phyloP scores from a whole-genome alignment of 768 basidiomycete species.

The Naganishia onofrii region DNA sequence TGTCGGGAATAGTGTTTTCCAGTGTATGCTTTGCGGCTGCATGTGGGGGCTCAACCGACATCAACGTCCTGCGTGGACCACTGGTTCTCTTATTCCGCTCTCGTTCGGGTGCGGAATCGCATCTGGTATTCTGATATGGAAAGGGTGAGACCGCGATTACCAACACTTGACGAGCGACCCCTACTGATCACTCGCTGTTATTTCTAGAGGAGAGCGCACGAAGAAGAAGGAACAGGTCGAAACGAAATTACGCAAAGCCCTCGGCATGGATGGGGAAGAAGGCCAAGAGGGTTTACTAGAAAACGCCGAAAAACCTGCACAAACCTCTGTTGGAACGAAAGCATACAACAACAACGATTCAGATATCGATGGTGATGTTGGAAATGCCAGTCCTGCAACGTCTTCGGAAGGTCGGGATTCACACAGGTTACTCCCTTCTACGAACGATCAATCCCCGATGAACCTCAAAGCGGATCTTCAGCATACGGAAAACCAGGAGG shows the following conservation, averaged over 20 bases:
- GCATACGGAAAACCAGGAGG: neutral
- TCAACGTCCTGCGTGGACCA: conserved; percentile 54
- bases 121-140: conserved; percentile 70
- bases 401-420: conserved; percentile 5
- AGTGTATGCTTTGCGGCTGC: conserved; percentile 68
- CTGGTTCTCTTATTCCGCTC: conserved; percentile 64
- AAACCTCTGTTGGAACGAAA: neutral
- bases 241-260: conserved; percentile 42
- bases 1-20: conserved; percentile 77
- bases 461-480: too few species aligned
- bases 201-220: conserved; percentile 36
- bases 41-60: conserved; percentile 70
- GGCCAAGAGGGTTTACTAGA: conserved; percentile 1
- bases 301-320: conserved; percentile 2
- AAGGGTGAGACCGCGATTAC: conserved; percentile 53
- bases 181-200: neutral
- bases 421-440: neutral
- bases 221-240: conserved; percentile 46
- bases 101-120: conserved; percentile 74
- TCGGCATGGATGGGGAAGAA: conserved; percentile 36
- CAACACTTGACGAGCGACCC: neutral
- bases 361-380: neutral
- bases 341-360: neutral
- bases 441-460: neutral
- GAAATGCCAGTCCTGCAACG: neutral